Evolutionary conservation across 208 protist genomes (phyloP).

Genomic region (Histomonas meleagridis): DNA sequence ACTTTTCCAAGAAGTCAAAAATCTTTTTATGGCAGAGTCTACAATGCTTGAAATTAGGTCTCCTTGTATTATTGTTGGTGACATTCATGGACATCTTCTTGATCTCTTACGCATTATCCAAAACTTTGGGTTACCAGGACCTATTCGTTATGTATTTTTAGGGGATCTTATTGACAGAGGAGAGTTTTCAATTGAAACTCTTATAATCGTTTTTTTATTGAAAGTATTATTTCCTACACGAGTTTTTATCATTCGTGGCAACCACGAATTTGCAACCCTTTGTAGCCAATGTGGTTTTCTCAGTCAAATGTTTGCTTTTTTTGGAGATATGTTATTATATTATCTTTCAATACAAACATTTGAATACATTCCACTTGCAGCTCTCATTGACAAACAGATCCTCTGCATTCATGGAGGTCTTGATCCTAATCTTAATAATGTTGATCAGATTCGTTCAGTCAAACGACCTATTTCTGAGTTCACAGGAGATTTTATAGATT

Average conservation of each 20-base stretch:
- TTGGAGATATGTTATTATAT: background rate
- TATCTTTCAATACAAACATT: background rate
- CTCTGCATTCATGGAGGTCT: background rate
- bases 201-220: background rate
- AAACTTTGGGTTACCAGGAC: background rate
- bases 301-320: background rate
- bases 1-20: background rate
- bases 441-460: background rate
- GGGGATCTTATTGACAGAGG: slow-evolving; percentile 7
- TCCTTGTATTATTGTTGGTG: background rate
- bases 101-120: background rate
- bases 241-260: background rate
- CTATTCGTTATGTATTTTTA: background rate
- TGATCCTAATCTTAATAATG: background rate
- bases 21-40: background rate
- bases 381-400: background rate
- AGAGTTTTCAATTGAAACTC: background rate
- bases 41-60: background rate
- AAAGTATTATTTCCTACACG: background rate
- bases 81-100: background rate
- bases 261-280: background rate
- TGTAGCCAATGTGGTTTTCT: background rate
- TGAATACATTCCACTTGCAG: background rate
- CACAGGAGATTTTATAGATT: background rate
- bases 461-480: background rate